Evolutionary conservation across 2,329 filamentous ascomycete species (phyloP).

Genomic region (Colletotrichum melonis): DNA sequence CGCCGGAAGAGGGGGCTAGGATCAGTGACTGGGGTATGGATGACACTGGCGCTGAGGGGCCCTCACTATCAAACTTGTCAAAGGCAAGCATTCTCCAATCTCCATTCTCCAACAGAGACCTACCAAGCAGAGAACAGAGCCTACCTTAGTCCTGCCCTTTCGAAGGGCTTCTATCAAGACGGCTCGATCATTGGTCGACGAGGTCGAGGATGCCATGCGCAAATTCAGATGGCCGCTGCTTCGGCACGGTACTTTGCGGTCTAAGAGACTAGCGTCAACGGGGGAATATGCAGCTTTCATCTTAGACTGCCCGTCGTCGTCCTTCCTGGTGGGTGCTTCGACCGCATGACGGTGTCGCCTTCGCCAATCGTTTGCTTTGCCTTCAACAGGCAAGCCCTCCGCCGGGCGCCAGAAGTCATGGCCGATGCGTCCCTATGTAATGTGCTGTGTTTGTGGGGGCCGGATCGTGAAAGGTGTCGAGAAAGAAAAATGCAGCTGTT

Average conservation of each 20-base stretch:
- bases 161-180: background rate
- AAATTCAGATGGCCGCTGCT: background rate
- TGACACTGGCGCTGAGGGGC: background rate
- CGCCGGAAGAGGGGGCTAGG: background rate
- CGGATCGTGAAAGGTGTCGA: background rate
- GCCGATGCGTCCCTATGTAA: background rate
- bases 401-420: background rate
- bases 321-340: background rate
- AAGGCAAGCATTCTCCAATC: background rate
- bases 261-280: slow-evolving; percentile 4
- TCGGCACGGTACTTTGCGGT: slow-evolving; percentile 4
- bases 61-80: background rate
- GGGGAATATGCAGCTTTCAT: background rate
- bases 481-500: background rate
- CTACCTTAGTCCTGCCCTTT: slow-evolving; percentile 1
- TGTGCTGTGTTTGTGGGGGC: background rate
- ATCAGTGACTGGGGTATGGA: background rate
- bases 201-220: slow-evolving; percentile 23
- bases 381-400: slow-evolving; percentile 22
- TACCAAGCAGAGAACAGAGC: slow-evolving; percentile 4
- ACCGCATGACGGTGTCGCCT: background rate
- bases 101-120: background rate
- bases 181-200: slow-evolving; percentile 23
- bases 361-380: slow-evolving; percentile 12
- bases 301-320: background rate